Evolutionary conservation across 177 flowering plant species (phyloP).

Genomic region (Vitis hybrid): DNA sequence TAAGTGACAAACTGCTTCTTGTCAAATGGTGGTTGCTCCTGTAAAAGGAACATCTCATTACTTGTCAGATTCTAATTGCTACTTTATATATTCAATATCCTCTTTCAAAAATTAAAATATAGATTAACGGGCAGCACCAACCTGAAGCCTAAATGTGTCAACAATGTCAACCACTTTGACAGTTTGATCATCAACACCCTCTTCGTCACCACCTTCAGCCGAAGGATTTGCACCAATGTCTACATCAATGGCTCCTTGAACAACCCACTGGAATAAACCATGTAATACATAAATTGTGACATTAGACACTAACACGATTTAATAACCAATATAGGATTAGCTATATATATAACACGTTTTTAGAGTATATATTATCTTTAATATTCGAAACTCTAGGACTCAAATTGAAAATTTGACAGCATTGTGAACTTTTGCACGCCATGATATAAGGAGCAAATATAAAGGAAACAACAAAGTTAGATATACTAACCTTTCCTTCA

Average conservation of each 20-base stretch:
- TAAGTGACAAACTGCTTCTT: slow-evolving; percentile 72
- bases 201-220: slow-evolving; percentile 90
- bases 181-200: slow-evolving; percentile 79
- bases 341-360: too few species aligned
- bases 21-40: slow-evolving; percentile 94
- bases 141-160: slow-evolving; percentile 94
- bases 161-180: slow-evolving; percentile 94
- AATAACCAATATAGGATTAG: too few species aligned
- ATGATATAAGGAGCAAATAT: neutral
- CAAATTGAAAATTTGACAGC: too few species aligned
- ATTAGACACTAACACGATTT: too few species aligned
- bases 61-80: too few species aligned
- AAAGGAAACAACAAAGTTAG: neutral
- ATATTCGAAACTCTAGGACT: too few species aligned
- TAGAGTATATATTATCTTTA: too few species aligned
- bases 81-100: too few species aligned
- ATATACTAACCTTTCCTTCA: slow-evolving; percentile 54
- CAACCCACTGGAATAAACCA: slow-evolving; percentile 72
- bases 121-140: slow-evolving; percentile 10
- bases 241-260: slow-evolving; percentile 78
- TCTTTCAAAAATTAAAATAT: neutral
- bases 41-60: neutral
- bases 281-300: too few species aligned
- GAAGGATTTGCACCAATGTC: slow-evolving; percentile 97
- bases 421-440: neutral